A percentile compares a stretch with the other conserved stretches of the same genome.
Evolutionary conservation across 306 rosid genomes (phyloP).

Genomic region (Rosa chinensis): DNA sequence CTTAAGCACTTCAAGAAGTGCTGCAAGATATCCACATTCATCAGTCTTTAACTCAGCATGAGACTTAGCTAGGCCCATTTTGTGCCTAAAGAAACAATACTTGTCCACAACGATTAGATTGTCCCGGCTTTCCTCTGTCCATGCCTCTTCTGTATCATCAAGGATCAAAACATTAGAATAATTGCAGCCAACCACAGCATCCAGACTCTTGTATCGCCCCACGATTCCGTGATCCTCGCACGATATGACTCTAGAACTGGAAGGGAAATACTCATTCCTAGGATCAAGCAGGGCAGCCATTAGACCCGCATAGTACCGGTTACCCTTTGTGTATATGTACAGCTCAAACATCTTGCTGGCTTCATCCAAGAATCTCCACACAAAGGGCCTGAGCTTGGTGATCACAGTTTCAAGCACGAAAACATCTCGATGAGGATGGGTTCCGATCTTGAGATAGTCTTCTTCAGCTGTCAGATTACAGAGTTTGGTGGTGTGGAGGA

Average conservation of each 20-base stretch:
- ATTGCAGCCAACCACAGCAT: not conserved
- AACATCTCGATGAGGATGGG: no score
- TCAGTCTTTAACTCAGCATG: no score
- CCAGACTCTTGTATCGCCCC: not conserved
- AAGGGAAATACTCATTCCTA: not conserved
- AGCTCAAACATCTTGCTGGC: not conserved
- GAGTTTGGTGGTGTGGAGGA: not conserved
- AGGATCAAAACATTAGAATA: not conserved
- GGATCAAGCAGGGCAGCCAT: not conserved
- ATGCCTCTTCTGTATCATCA: not conserved
- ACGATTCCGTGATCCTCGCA: not conserved
- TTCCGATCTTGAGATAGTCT: no score
- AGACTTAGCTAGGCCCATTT: no score
- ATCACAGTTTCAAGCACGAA: no score
- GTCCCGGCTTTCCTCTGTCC: not conserved
- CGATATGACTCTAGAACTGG: not conserved
- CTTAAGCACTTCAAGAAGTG: no score
- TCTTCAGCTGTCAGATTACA: not conserved
- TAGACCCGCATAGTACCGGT: no score
- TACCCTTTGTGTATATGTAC: no score
- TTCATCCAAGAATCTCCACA: not conserved
- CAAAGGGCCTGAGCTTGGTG: not conserved
- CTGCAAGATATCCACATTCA: no score
- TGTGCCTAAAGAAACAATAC: not conserved
- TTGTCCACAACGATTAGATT: not conserved